Conservation (phyloP, 179 eudicot species). For the Beta corolliflora region DNA sequence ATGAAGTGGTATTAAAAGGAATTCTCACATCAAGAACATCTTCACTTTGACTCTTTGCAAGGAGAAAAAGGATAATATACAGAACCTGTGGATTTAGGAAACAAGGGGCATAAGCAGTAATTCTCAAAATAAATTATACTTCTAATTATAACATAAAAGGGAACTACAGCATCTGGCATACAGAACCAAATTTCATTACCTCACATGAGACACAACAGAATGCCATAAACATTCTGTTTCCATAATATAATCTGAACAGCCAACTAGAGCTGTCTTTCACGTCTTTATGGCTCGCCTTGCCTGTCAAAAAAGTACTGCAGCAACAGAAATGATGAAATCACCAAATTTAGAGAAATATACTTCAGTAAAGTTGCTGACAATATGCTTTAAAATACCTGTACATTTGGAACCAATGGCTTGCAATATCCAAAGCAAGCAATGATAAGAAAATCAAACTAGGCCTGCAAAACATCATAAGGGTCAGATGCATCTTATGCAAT, state of each 20-base stretch:
- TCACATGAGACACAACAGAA: constrained; percentile 97
- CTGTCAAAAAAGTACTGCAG: constrained; percentile 86
- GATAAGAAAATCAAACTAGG: constrained; percentile 82
- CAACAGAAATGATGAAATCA: constrained; percentile 19
- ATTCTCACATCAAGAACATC: constrained; percentile 57
- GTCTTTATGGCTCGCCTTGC: constrained; percentile 91
- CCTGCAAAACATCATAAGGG: constrained; percentile 40
- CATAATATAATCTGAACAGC: constrained; percentile 85
- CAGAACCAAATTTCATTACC: constrained; percentile 41
- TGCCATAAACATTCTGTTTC: constrained; percentile 87
- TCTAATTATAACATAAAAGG: no score
- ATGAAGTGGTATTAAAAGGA: background rate
- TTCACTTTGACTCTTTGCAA: constrained; percentile 67
- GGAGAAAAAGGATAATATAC: constrained; percentile 79
- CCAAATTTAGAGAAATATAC: background rate
- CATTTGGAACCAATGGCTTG: constrained; percentile 99
- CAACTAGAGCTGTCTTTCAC: constrained; percentile 90
- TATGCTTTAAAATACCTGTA: constrained; percentile 62
- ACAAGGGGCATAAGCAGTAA: background rate
- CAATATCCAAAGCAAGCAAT: constrained; percentile 89
- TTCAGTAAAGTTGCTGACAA: background rate
- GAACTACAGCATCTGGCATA: background rate
- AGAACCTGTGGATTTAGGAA: constrained; percentile 62
- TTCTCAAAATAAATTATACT: no score
- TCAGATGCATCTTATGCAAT: constrained; percentile 14